A percentile compares a stretch with the other conserved stretches of the same genome.
phyloP scores from a whole-genome alignment of 2,329 filamentous ascomycete genomes.

The Pseudogymnoascus sp. region DNA sequence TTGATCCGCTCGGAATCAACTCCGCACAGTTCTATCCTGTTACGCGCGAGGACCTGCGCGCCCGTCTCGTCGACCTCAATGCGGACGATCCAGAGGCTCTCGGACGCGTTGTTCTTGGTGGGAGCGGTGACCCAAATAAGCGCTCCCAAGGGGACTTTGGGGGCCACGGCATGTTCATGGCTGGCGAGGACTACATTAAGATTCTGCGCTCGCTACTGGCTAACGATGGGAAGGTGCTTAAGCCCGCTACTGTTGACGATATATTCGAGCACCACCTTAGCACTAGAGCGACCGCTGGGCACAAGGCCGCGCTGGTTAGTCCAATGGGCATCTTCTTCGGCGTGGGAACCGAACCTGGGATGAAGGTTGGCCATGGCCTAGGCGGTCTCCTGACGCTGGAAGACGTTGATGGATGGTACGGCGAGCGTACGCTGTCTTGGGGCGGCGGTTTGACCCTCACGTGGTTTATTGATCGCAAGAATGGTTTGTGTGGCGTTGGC shows the following conservation, averaged over 20 bases:
- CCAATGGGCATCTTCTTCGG: conserved; percentile 33
- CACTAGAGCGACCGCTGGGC: conserved; percentile 22
- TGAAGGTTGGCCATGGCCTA: conserved; percentile 34
- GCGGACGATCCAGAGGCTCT: conserved; percentile 32
- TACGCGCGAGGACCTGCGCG: conserved; percentile 19
- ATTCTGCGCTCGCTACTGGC: conserved; percentile 39
- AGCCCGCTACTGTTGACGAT: conserved; percentile 32
- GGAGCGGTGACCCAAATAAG: conserved; percentile 17
- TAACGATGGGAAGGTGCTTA: conserved; percentile 42
- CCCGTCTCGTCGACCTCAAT: conserved; percentile 24
- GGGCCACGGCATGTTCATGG: conserved; percentile 30
- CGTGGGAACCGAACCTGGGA: conserved; percentile 27
- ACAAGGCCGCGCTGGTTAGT: conserved; percentile 25
- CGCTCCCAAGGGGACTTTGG: conserved; percentile 20
- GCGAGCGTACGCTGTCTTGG: conserved; percentile 38
- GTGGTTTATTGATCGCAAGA: conserved; percentile 45
- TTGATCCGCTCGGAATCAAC: conserved; percentile 37
- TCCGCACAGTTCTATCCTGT: conserved; percentile 34
- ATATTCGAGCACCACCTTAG: conserved; percentile 30
- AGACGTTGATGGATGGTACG: conserved; percentile 38
- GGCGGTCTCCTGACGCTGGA: conserved; percentile 36
- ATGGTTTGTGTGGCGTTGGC: conserved; percentile 36
- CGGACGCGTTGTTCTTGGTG: conserved; percentile 32
- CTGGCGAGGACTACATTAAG: conserved; percentile 34
- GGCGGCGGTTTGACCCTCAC: conserved; percentile 39